Evolutionary conservation across 306 rosid species (phyloP).

Genomic region (Sindora glabra): DNA sequence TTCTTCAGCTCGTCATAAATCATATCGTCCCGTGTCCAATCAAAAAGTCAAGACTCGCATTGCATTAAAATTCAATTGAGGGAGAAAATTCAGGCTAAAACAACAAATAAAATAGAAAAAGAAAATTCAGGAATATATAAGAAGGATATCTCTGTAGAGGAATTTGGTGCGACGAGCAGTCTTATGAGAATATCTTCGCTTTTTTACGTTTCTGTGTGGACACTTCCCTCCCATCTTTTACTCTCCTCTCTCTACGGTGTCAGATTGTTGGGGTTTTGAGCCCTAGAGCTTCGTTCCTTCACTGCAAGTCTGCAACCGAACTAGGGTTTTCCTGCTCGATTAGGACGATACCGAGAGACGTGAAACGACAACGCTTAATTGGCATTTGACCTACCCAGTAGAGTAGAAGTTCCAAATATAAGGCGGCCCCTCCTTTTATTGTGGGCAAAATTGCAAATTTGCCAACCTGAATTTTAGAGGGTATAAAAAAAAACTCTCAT

Average conservation of each 20-base stretch:
- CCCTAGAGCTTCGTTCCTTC: not conserved
- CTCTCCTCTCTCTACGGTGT: not conserved
- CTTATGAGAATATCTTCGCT: slow-evolving; percentile 80
- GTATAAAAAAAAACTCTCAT: too few relatives aligned
- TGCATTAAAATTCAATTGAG: not conserved
- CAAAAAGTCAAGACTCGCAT: slow-evolving; percentile 36
- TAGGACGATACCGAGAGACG: not conserved
- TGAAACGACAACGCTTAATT: slow-evolving; percentile 12
- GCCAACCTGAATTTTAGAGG: too few relatives aligned
- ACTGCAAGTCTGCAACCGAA: not conserved
- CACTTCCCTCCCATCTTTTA: slow-evolving; percentile 90
- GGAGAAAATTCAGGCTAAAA: not conserved
- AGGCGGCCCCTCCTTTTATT: too few relatives aligned
- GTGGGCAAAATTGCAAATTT: too few relatives aligned
- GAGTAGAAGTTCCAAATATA: too few relatives aligned
- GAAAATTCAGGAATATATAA: not conserved
- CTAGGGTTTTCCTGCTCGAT: slow-evolving; percentile 17
- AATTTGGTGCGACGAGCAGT: slow-evolving; percentile 66
- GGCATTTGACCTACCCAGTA: too few relatives aligned
- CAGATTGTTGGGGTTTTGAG: not conserved
- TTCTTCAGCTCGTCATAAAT: slow-evolving; percentile 57
- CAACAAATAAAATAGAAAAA: not conserved
- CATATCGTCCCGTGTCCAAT: slow-evolving; percentile 64
- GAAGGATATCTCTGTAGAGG: slow-evolving; percentile 68
- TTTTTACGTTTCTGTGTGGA: slow-evolving; percentile 82